Percentiles rank a stretch among this genome's conserved stretches.
phyloP scores from a whole-genome alignment of 1,284 basidiomycete genomes.

The Ceratobasidium sp. region DNA sequence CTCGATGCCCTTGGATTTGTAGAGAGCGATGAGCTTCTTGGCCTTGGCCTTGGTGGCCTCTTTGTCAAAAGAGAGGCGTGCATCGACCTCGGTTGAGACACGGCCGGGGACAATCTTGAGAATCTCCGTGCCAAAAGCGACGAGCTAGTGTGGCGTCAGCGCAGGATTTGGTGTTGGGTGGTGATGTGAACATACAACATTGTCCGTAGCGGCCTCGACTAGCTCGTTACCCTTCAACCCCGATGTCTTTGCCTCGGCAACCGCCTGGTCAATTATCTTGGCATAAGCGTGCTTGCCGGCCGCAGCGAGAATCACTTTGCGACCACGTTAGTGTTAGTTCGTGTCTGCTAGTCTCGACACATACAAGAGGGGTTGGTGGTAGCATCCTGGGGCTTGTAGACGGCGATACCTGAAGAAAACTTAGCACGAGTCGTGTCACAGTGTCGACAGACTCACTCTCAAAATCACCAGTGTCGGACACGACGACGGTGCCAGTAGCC shows the following conservation, averaged over 20 bases:
- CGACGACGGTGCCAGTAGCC: conserved; percentile 91
- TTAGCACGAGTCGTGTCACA: conserved; percentile 9
- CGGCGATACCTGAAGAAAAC: conserved; percentile 75
- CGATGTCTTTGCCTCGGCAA: conserved; percentile 86
- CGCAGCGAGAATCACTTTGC: conserved; percentile 82
- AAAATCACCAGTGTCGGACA: conserved; percentile 93
- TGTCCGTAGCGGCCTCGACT: conserved; percentile 84
- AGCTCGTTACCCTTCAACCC: conserved; percentile 79
- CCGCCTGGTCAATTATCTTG: conserved; percentile 85
- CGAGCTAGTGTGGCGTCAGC: conserved; percentile 68
- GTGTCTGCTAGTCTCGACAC: not conserved
- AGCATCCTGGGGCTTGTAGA: conserved; percentile 95
- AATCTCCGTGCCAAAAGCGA: conserved; percentile 98
- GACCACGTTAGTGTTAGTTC: not conserved
- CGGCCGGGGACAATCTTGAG: conserved; percentile 96
- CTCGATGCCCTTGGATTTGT: conserved; percentile 89
- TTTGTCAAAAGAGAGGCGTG: conserved; percentile 96
- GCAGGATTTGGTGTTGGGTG: conserved; percentile 43
- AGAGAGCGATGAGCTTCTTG: conserved; percentile 93
- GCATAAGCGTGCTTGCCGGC: conserved; percentile 91
- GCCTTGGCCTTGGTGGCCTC: conserved; percentile 93
- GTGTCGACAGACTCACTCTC: conserved; percentile 66
- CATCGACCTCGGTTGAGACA: conserved; percentile 99
- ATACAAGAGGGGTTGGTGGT: conserved; percentile 91
- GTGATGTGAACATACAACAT: conserved; percentile 72